These are phyloP conservation scores for Pleodorina starrii DNA, from an alignment of 139 green algal species.

Conservation along the genomic window DNA sequence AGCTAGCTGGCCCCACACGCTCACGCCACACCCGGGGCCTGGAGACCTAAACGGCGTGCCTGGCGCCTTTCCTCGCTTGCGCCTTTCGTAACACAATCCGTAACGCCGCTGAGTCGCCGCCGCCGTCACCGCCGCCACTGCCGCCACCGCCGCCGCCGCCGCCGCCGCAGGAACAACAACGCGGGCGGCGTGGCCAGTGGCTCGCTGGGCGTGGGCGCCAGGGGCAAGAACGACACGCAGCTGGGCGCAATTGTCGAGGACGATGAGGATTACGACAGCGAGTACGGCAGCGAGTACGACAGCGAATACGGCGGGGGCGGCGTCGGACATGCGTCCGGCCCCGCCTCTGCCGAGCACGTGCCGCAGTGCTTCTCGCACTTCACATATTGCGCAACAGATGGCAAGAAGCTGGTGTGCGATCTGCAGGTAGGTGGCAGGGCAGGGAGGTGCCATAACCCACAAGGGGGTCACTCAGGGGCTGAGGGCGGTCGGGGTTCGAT, in stretches of 20 bases:
- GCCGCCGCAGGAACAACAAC: slow-evolving; percentile 59
- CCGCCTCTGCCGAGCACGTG: slow-evolving; percentile 16
- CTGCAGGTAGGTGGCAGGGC: slow-evolving; percentile 49
- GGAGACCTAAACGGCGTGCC: background rate
- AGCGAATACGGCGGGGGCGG: background rate
- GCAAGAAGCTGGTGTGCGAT: slow-evolving; percentile 66
- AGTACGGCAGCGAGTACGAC: slow-evolving; percentile 38
- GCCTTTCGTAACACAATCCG: background rate
- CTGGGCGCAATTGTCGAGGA: slow-evolving; percentile 39
- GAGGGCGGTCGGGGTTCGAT: background rate
- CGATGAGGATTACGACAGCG: slow-evolving; percentile 21
- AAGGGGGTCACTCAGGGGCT: background rate
- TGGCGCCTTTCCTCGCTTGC: background rate
- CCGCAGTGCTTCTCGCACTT: slow-evolving; percentile 67
- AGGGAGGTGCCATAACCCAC: background rate
- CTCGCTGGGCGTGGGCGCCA: no score
- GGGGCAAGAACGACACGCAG: background rate
- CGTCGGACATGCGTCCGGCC: background rate
- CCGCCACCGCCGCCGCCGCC: no score
- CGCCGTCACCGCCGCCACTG: no score
- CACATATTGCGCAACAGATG: slow-evolving; percentile 39
- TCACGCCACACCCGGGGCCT: background rate
- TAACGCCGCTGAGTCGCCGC: background rate
- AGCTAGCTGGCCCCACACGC: background rate
- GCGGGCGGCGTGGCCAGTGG: slow-evolving; percentile 13